Conservation (phyloP, 345 rosid species). For the Eucalyptus guilfoylei region DNA sequence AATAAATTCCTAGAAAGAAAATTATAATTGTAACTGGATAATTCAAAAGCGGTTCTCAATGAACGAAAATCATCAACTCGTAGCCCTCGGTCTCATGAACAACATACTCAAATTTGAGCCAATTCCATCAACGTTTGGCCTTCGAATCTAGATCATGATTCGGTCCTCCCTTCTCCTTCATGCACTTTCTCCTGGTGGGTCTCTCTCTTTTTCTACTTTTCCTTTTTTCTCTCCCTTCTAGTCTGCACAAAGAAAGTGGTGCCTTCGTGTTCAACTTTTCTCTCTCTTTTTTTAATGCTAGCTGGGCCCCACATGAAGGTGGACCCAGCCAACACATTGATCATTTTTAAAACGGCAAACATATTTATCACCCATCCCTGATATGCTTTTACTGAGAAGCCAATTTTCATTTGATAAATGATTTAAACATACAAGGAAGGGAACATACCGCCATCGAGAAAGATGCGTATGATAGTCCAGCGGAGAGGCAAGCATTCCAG, state of each 20-base stretch:
- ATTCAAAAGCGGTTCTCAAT: rapidly evolving
- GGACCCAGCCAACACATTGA: neutral
- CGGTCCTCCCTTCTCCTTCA: rapidly evolving
- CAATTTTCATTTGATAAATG: neutral
- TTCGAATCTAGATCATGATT: rapidly evolving
- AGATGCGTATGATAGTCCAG: constrained; percentile 76
- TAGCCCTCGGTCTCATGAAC: rapidly evolving
- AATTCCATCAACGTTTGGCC: rapidly evolving
- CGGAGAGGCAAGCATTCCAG: constrained; percentile 26
- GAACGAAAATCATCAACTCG: rapidly evolving
- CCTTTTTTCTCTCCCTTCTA: too few species aligned
- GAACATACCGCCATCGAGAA: constrained; percentile 77
- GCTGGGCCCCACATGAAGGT: too few species aligned
- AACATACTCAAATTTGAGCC: rapidly evolving
- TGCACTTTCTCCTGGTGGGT: too few species aligned
- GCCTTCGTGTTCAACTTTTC: too few species aligned
- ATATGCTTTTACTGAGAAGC: neutral
- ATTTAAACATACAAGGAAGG: neutral
- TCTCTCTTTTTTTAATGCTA: too few species aligned
- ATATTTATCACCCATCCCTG: neutral
- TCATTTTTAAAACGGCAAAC: neutral
- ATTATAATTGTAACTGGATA: rapidly evolving
- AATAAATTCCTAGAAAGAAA: rapidly evolving
- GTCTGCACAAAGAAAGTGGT: rapidly evolving
- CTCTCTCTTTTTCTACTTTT: too few species aligned